Evolutionary conservation across 495 filamentous ascomycete genomes (phyloP), one percentile per base, ranked within the genome.

Genomic region (Talaromyces stipitatus): DNA sequence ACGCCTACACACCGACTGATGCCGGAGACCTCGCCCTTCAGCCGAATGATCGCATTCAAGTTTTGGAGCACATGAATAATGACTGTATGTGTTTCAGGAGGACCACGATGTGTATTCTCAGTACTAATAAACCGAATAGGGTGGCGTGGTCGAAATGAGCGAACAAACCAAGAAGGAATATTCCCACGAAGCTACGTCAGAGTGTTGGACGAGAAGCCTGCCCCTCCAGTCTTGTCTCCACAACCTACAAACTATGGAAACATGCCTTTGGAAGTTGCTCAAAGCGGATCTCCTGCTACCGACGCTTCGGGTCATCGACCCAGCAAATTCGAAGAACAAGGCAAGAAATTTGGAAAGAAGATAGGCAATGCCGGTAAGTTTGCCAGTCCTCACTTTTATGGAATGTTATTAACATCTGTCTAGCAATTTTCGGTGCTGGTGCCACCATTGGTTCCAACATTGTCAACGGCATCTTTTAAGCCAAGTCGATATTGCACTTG

Each of bases 131-230:
- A 51, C 6, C 36, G 58, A 62, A 30, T 53, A 78, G 75, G 75
- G 75, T 96, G 91, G 91, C 85, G 88, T 73, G 94, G 94, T 54
- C 82, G 82, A 24, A 91, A 94, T 68, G 72, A 82, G 61, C 84
- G 89, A 11, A 95, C 89, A 14, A 87, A 85, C 29, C 68, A 80
- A 60, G 88, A 92, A 70, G 94, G 94, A 55, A 91, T 97, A 62
- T 97, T 98, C 78, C 92, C 94, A 20, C 79, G 84, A 46, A 86
- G 77, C 65, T 97, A 96, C 60, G 92, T 98, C n/a, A 81, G 82
- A 47, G 74, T 86, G 22, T 64, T 78, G 5, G 64, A 77, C 24
- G 72, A 77, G 48, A 80, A 82, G 63, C 57, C 61, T 12, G 61
- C 63, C 27, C 43, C 58, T 12, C 63, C 57, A 0, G 53, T 62